Conservation (phyloP, 2,329 filamentous ascomycete species). For the Teratosphaeria zuluensis region DNA sequence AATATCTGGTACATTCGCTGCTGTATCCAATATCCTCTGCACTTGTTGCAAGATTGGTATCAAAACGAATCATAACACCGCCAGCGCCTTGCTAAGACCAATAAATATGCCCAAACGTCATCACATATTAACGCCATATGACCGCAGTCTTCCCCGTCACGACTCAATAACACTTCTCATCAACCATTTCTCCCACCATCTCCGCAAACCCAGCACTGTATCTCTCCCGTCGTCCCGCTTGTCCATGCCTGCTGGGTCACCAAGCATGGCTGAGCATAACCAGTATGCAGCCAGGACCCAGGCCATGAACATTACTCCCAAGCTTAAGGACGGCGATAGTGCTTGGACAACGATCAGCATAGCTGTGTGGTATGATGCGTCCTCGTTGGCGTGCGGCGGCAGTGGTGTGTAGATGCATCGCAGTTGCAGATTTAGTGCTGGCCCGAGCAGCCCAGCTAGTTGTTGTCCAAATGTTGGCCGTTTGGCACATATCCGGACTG, state of each 20-base stretch:
- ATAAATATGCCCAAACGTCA: neutral
- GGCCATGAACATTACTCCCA: conserved; percentile 46
- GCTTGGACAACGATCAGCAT: conserved; percentile 45
- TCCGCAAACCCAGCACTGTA: conserved; percentile 47
- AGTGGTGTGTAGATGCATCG: conserved; percentile 36
- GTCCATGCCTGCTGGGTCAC: conserved; percentile 50
- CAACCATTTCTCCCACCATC: conserved; percentile 54
- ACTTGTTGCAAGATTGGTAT: neutral
- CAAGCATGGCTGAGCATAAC: conserved; percentile 43
- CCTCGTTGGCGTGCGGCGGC: conserved; percentile 21
- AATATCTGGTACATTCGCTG: neutral
- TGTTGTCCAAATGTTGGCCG: conserved; percentile 40
- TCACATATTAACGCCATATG: neutral
- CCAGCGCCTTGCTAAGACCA: conserved; percentile 8
- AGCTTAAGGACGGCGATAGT: conserved; percentile 46
- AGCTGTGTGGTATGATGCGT: conserved; percentile 30
- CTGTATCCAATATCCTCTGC: neutral
- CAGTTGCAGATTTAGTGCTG: conserved; percentile 44
- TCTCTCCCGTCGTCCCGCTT: conserved; percentile 51
- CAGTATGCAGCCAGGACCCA: conserved; percentile 55
- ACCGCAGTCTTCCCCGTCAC: neutral
- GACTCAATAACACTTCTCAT: conserved; percentile 5
- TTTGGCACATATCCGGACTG: conserved; percentile 45
- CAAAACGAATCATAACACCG: neutral
- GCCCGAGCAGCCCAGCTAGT: conserved; percentile 43